phyloP scores from a whole-genome alignment of 1,284 basidiomycete genomes.

The Tylopilus sp. region DNA sequence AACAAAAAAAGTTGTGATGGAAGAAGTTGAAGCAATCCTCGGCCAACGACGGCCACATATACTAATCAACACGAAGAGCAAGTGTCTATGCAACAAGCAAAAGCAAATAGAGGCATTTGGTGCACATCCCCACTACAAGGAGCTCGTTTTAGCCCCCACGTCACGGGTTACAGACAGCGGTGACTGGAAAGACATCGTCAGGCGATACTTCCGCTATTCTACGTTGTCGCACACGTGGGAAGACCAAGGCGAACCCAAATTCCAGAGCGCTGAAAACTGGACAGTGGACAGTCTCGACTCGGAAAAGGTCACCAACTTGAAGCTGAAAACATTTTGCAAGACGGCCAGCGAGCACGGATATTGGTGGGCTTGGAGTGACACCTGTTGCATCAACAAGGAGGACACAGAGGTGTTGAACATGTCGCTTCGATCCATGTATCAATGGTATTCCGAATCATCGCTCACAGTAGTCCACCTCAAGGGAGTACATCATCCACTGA shows the following conservation, averaged over 20 bases:
- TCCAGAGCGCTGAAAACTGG: background rate
- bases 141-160: background rate
- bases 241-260: background rate
- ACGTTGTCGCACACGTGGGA: slow-evolving; percentile 9
- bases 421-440: slow-evolving; percentile 6
- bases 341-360: background rate
- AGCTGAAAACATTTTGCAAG: slow-evolving; percentile 3
- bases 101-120: slow-evolving; percentile 4
- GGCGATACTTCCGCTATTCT: slow-evolving; percentile 3
- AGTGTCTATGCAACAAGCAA: slow-evolving; percentile 1
- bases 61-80: slow-evolving; percentile 3
- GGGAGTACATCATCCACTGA: background rate
- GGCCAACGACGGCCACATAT: slow-evolving; percentile 1
- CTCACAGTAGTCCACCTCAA: slow-evolving; percentile 11
- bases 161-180: background rate
- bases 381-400: slow-evolving; percentile 6
- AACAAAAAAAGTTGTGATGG: background rate
- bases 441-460: slow-evolving; percentile 6
- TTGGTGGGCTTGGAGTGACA: slow-evolving; percentile 8
- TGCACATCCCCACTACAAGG: slow-evolving; percentile 4
- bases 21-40: background rate
- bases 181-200: background rate
- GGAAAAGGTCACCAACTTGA: background rate
- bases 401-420: background rate
- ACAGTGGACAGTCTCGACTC: background rate